Conservation (phyloP, 768 basidiomycete genomes). For the Panellus pusillus region DNA sequence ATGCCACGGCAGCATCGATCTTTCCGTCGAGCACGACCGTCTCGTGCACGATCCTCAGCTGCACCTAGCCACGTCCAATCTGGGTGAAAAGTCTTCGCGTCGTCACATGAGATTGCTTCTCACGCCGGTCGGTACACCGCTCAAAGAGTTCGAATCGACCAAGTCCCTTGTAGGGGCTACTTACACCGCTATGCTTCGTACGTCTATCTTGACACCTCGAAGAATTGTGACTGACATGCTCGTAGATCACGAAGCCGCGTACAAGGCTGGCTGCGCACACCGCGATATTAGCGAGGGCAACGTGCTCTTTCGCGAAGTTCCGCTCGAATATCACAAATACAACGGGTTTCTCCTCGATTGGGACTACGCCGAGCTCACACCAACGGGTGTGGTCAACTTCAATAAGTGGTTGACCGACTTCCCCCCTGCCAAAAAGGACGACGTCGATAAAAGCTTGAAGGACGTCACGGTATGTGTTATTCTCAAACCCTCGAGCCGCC, state of each 20-base stretch:
- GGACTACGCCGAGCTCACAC: conserved; percentile 16
- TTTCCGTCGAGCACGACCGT: not conserved
- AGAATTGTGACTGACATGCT: not conserved
- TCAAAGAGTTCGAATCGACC: not conserved
- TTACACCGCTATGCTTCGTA: conserved; percentile 1
- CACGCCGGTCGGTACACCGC: not conserved
- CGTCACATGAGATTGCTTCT: conserved; percentile 5
- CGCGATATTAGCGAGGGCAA: conserved; percentile 16
- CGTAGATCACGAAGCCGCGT: conserved; percentile 6
- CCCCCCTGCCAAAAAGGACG: not conserved
- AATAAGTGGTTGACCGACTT: not conserved
- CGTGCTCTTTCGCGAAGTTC: conserved; percentile 3
- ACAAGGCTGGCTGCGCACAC: conserved; percentile 6
- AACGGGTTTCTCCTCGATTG: conserved; percentile 10
- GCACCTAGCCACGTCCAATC: not conserved
- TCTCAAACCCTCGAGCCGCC: not conserved
- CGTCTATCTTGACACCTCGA: not conserved
- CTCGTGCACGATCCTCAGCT: not conserved
- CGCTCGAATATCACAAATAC: not conserved
- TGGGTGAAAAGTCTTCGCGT: not conserved
- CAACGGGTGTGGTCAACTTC: not conserved
- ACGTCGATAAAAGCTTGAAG: conserved; percentile 9
- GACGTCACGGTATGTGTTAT: conserved; percentile 3
- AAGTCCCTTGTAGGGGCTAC: not conserved
- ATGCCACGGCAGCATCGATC: conserved; percentile 13